Base-by-base conservation (phyloP, 2,329 filamentous ascomycete genomes). In the Aspergillus viridinutans region DNA sequence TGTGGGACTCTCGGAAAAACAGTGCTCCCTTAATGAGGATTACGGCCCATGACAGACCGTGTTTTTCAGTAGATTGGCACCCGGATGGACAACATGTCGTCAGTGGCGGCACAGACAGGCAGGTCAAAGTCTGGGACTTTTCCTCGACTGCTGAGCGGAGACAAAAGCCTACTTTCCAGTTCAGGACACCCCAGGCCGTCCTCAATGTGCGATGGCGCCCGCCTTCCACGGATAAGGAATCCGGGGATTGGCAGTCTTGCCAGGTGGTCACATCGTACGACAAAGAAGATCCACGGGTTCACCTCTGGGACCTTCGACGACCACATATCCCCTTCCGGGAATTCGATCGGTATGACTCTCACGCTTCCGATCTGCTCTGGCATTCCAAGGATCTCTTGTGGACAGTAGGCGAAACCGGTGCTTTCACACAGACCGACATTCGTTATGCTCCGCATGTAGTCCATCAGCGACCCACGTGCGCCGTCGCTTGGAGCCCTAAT, bases 41-140 rank as follows among this genome's bases (percentile, higher is more conserved):
- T 55, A 81, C 82, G 35, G 85, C 84, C 47, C 85, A 88, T 67
- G 80, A 84, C 61, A 80, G 79, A 59, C 78, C 78, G 4, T 87
- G 85, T 72, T 85, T 81, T 59, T 79, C 83, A 5, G 80, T 88
- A 38, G 85, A 88, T 67, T 88, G 85, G 84, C 85, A 88, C 66
- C 85, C 85, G 1, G 84, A 87, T 63, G 85, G 85, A 6, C 86
- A 82, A 65, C 83, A 87, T 67, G 74, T 88, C 9, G 78, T 84
- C 54, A 87, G 83, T 62, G 84, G 83, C n/a, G 80, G 85, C 53
- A 77, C 81, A 23, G 85, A 88, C 68, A 83, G 81, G 57, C 82
- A 82, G 29, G 80, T 87, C 60, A 83, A 83, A 67, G 80, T 87
- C 28, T 88, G 85, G 83, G 84, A 87, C 67, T 83, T 87, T 56